Evolutionary conservation across 495 filamentous ascomycete species (phyloP), one percentile per base, ranked within the genome.

Genomic region (Penicillium cosmopolitanum): DNA sequence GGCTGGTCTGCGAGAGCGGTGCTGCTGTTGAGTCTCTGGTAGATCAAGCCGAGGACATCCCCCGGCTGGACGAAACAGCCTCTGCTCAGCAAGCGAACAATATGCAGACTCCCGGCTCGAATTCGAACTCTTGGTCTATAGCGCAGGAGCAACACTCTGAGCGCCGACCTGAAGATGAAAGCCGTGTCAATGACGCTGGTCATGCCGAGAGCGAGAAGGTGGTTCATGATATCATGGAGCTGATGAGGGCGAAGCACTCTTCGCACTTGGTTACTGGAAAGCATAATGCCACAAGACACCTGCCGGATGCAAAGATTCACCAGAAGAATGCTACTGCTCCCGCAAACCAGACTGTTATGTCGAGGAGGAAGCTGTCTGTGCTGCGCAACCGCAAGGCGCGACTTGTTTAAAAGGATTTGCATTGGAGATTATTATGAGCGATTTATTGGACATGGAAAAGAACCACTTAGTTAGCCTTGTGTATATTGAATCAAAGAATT

Each of bases 31-130:
- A 58, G 36, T 48, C 51, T 23, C 11, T 58, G 28, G n/a, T 33
- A 10, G 46, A 63, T 8, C 31, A 63, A 18, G n/a, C 15, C 1
- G 25, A 58, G 4, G 50, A 61, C 21, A 58, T 62, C 46, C 57
- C 64, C 4, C 66, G 63, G n/a, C 31, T 60, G 3, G 68, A 62
- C 1, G 50, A 59, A 2, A 59, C 62, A 1, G 40, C 58, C 10
- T 31, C 57, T 8, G 15, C 54, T 2, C 58, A 63, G 16, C 43
- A 57, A 9, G 47, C 52, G 11, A 44, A 43, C 10, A 56, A 65
- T 38, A 56, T 64, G n/a, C 68, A 71, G 50, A 69, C 56, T 1
- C 68, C 68, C 1, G 68, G 68, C 3, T 71, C 68, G 15, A 63
- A 71, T 40, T 36, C 63, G 10, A 55, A 64, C 6, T 63, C 68